These are phyloP conservation scores for Paramecium tetraurelia DNA, from an alignment of 73 alveolate genomes.

Conservation along the genomic window DNA sequence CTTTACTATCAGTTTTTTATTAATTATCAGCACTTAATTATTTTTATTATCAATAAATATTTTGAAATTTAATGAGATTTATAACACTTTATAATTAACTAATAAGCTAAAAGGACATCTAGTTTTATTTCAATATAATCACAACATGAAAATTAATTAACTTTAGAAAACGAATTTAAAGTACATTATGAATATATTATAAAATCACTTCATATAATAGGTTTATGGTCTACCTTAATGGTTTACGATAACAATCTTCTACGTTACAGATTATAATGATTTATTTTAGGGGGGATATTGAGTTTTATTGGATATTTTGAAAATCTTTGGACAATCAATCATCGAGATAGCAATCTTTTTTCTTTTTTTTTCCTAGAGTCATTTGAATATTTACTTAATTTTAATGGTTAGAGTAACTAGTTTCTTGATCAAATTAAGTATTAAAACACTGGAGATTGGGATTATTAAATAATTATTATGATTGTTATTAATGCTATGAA, in stretches of 20 bases:
- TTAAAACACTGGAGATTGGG: neutral
- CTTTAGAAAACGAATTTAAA: neutral
- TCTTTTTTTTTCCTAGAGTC: neutral
- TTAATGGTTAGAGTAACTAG: neutral
- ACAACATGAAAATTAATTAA: neutral
- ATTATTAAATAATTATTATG: neutral
- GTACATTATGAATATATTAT: neutral
- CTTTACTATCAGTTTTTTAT: neutral
- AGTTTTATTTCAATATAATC: neutral
- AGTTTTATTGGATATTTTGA: neutral
- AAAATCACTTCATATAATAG: neutral
- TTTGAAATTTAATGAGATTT: too few species aligned
- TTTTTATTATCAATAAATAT: too few species aligned
- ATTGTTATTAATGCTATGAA: neutral
- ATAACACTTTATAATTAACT: too few species aligned
- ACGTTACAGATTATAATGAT: neutral
- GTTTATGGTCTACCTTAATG: conserved; percentile 18
- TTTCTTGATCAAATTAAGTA: neutral
- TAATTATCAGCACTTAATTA: too few species aligned
- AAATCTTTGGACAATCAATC: neutral
- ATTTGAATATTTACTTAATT: neutral
- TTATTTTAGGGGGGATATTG: neutral
- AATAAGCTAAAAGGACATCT: neutral
- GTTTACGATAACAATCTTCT: neutral
- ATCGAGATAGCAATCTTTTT: neutral